Percentiles rank a stretch among this genome's conserved stretches.
phyloP scores from a whole-genome alignment of 495 filamentous ascomycete genomes.

The Parmelia sp. region DNA sequence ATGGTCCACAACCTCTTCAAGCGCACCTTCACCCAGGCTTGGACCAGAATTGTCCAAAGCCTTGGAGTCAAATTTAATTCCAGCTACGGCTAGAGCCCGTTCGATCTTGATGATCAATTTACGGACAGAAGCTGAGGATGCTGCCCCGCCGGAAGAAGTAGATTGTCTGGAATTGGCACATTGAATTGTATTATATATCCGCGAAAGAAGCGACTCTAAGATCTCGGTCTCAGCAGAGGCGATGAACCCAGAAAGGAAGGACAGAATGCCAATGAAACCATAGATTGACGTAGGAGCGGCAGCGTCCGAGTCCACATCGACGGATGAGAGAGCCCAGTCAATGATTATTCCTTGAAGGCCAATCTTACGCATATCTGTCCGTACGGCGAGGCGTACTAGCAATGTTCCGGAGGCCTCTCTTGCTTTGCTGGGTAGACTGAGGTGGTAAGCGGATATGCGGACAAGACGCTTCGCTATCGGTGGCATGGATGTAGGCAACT shows the following conservation, averaged over 20 bases:
- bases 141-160: slow-evolving; percentile 33
- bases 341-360: slow-evolving; percentile 60
- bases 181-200: slow-evolving; percentile 49
- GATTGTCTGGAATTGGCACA: slow-evolving; percentile 38
- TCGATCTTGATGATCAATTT: slow-evolving; percentile 79
- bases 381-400: slow-evolving; percentile 72
- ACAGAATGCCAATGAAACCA: slow-evolving; percentile 65
- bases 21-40: slow-evolving; percentile 43
- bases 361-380: slow-evolving; percentile 78
- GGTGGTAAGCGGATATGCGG: slow-evolving; percentile 60
- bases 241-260: slow-evolving; percentile 69
- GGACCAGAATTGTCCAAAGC: slow-evolving; percentile 29
- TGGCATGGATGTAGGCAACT: slow-evolving; percentile 47
- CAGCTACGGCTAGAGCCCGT: slow-evolving; percentile 54
- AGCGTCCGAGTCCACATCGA: slow-evolving; percentile 37
- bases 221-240: slow-evolving; percentile 48
- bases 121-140: slow-evolving; percentile 65
- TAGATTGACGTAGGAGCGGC: slow-evolving; percentile 46
- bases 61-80: slow-evolving; percentile 32
- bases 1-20: slow-evolving; percentile 73
- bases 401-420: slow-evolving; percentile 75
- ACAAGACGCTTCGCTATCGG: slow-evolving; percentile 65
- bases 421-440: slow-evolving; percentile 74
- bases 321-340: slow-evolving; percentile 56
- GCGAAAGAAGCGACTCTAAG: slow-evolving; percentile 44